Percentiles rank a stretch among this genome's conserved stretches.
These are phyloP conservation scores for Talaromyces piceae DNA, from an alignment of 2,329 filamentous ascomycete species.

Conservation along the genomic window DNA sequence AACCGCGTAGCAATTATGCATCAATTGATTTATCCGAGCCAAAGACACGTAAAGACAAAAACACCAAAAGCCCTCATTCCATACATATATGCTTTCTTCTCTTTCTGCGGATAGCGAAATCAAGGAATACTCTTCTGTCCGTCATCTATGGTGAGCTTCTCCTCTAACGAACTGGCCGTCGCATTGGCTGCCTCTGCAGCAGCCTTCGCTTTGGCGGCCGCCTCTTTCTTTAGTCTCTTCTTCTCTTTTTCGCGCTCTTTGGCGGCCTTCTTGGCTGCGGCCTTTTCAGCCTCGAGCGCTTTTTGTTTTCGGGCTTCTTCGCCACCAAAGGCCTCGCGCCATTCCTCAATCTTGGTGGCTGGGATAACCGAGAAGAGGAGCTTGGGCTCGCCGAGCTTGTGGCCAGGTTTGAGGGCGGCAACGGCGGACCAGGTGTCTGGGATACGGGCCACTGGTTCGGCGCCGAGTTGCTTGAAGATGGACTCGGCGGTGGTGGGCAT, in stretches of 20 bases:
- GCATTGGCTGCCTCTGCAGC: constrained; percentile 5
- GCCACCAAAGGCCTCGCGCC: constrained; percentile 68
- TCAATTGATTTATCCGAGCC: neutral
- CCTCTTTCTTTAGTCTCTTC: constrained; percentile 39
- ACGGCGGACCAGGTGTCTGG: constrained; percentile 55
- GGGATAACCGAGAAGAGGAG: constrained; percentile 82
- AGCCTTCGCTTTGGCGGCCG: constrained; percentile 12
- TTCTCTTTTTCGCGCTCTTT: constrained; percentile 40
- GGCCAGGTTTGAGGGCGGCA: constrained; percentile 59
- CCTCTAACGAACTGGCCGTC: constrained; percentile 4
- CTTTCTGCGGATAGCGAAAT: constrained; percentile 7
- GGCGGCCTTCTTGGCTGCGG: constrained; percentile 30
- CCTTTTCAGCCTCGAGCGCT: constrained; percentile 50
- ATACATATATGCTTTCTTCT: neutral
- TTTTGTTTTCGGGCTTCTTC: constrained; percentile 63
- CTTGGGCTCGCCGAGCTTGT: constrained; percentile 72
- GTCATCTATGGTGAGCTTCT: constrained; percentile 7
- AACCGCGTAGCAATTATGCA: neutral
- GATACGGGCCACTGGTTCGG: constrained; percentile 51
- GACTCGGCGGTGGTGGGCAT: constrained; percentile 70
- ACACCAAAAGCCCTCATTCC: neutral
- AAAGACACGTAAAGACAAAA: neutral
- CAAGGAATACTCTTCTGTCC: constrained; percentile 11
- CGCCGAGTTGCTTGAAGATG: constrained; percentile 70
- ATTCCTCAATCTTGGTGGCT: constrained; percentile 71